phyloP scores from a whole-genome alignment of 225 moss, liverwort and hornwort species.

The Neckera pumila region DNA sequence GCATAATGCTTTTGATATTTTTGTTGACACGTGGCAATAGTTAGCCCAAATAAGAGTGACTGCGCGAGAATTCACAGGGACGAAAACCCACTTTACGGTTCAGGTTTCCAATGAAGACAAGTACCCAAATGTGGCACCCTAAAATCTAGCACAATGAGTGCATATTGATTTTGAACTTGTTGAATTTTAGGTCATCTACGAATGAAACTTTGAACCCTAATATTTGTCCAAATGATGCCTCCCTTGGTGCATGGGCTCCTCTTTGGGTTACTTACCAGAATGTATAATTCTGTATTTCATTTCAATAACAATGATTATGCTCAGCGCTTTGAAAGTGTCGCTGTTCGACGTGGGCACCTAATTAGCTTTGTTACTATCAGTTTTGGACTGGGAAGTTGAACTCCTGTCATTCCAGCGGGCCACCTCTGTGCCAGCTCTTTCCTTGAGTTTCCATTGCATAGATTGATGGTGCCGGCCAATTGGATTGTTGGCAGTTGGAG shows the following conservation, averaged over 20 bases:
- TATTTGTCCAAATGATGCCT: background rate
- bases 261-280: background rate
- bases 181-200: background rate
- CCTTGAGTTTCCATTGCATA: background rate
- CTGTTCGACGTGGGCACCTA: too few relatives aligned
- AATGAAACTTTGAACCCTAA: background rate
- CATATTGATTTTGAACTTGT: background rate
- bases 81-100: too few relatives aligned
- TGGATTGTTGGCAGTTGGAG: conserved; percentile 54
- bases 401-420: background rate
- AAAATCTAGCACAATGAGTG: too few relatives aligned
- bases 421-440: background rate
- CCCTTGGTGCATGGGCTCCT: background rate
- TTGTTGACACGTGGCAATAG: background rate
- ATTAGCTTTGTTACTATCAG: background rate
- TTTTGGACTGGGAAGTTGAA: background rate
- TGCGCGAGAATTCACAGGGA: too few relatives aligned
- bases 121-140: background rate
- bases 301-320: background rate
- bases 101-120: background rate
- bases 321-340: background rate
- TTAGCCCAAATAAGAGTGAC: background rate
- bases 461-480: background rate
- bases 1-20: too few relatives aligned
- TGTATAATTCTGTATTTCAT: background rate